These are phyloP conservation scores for Schizochytrium sp. DNA, from an alignment of 108 stramenopile species.

Conservation along the genomic window DNA sequence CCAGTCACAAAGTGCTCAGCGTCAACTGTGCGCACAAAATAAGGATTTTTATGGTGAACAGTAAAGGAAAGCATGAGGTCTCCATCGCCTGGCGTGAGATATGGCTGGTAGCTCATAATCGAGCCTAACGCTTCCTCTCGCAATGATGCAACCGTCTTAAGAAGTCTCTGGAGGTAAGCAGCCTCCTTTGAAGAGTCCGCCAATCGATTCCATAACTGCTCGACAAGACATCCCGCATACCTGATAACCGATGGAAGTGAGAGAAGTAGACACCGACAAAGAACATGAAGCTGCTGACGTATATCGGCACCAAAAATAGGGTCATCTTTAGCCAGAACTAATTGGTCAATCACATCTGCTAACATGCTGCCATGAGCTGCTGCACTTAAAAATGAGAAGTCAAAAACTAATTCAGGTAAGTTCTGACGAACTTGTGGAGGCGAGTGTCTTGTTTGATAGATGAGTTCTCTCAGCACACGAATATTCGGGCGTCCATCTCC, in stretches of 20 bases:
- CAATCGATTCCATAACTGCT: constrained; percentile 16
- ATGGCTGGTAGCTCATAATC: neutral
- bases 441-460: neutral
- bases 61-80: neutral
- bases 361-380: neutral
- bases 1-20: neutral
- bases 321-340: constrained; percentile 2
- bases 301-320: neutral
- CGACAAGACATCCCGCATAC: neutral
- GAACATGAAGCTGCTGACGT: neutral
- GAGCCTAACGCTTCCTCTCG: neutral
- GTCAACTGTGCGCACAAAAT: neutral
- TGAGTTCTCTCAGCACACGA: constrained; percentile 18
- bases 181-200: neutral
- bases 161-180: neutral
- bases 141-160: neutral
- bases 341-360: neutral
- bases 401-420: neutral
- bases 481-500: neutral
- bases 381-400: neutral
- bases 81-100: neutral
- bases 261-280: neutral
- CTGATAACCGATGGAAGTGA: neutral
- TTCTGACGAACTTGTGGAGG: neutral
- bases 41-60: neutral